Evolutionary conservation across 768 basidiomycete genomes (phyloP), one percentile per base, ranked within the genome.

Genomic region (Tremella mesenterica): DNA sequence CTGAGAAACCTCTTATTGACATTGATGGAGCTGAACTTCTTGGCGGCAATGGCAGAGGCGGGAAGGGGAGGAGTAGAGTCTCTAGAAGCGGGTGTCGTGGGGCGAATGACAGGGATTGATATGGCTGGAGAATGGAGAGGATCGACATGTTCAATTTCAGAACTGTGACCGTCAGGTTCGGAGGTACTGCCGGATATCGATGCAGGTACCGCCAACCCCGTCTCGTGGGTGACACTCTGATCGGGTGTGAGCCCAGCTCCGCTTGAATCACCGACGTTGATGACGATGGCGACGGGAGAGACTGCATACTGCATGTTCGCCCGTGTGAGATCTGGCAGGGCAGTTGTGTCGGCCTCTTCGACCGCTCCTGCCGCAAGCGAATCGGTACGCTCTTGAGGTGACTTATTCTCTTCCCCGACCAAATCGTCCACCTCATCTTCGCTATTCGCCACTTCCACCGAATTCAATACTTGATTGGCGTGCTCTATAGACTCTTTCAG

Each of bases 1-100:
- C 90, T 86, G 38, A 96, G 77, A 74, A 96, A 97, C 74, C 88
- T 89, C 81, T 91, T 93, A 77, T 88, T 93, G 73, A 96, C 88
- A 70, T 89, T 90, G 58, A 89, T 82, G 26, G 88, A 81, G 69
- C 78, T 87, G 74, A 91, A 92, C 67, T 85, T 83, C 78, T 96
- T 97, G 54, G 73, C 71, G n/a, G 67, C 60, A 1, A 70, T 48
- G 9, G 56, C 58, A 12, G 53, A 30, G 2, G 60, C 25, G 3
- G 53, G 44, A 23, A 67, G 50, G 26, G 71, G 60, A 10, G 66
- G 58, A 0, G 73, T 63, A 7, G 67, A 58, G 2, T 70, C 63
- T 8, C 67, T 52, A 3, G 74, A 60, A 10, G 64, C 58, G 0
- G 72, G 56, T 14, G 60, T 57, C 18, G 54, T 50, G 14, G 59